These are phyloP conservation scores for Aspergillus baeticus DNA, from an alignment of 495 filamentous ascomycete species.

Conservation along the genomic window DNA sequence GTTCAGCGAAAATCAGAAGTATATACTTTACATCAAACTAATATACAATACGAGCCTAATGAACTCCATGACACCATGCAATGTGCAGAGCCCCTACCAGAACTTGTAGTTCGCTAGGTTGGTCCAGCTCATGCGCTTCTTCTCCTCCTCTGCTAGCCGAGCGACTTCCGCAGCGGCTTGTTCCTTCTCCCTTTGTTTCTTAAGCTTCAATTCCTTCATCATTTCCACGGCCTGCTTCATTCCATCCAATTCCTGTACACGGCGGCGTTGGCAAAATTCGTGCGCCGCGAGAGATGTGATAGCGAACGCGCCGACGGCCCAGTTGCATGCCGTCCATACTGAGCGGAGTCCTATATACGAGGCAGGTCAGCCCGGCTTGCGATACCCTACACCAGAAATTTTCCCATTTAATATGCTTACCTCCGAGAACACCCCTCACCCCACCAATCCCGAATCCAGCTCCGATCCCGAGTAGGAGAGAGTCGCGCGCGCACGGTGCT, in stretches of 20 bases:
- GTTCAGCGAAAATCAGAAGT: constrained; percentile 14
- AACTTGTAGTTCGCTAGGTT: constrained; percentile 50
- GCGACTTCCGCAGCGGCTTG: constrained; percentile 49
- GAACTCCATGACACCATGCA: constrained; percentile 39
- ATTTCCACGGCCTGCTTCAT: constrained; percentile 80
- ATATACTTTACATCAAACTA: constrained; percentile 26
- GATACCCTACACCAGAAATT: neutral
- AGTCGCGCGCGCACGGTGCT: constrained; percentile 79
- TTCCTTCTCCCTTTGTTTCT: constrained; percentile 65
- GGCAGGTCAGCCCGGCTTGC: constrained; percentile 3
- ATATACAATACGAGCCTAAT: constrained; percentile 35
- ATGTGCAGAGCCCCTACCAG: constrained; percentile 35
- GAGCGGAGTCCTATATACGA: constrained; percentile 37
- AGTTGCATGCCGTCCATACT: constrained; percentile 66
- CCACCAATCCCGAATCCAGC: constrained; percentile 72
- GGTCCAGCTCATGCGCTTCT: constrained; percentile 54
- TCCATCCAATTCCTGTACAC: constrained; percentile 68
- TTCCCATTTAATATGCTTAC: constrained; percentile 42
- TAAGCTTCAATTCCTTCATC: constrained; percentile 68
- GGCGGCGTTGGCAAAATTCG: constrained; percentile 75
- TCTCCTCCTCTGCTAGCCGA: constrained; percentile 45
- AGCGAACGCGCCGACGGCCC: constrained; percentile 77
- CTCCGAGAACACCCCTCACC: constrained; percentile 68
- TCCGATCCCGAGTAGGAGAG: constrained; percentile 78
- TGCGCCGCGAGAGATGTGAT: constrained; percentile 63